phyloP scores from a whole-genome alignment of 495 filamentous ascomycete species.

The Aspergillus sclerotioniger region DNA sequence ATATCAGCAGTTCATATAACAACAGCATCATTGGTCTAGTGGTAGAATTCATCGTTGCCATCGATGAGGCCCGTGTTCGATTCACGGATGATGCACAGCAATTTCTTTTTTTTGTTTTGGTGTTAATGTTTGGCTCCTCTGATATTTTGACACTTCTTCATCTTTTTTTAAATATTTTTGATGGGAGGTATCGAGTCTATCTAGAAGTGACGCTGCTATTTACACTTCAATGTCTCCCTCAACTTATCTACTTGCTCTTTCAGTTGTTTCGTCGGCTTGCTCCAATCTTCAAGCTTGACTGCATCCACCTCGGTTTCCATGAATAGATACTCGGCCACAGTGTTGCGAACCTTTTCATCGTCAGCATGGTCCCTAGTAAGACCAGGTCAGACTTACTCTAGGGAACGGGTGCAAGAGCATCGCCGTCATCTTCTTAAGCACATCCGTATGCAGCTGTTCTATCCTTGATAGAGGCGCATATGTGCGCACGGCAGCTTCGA shows the following conservation, averaged over 20 bases:
- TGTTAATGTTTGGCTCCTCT: no score
- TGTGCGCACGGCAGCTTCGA: slow-evolving; percentile 73
- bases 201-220: slow-evolving; percentile 7
- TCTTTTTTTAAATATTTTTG: slow-evolving; percentile 9
- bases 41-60: slow-evolving; percentile 61
- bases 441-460: slow-evolving; percentile 38
- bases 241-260: slow-evolving; percentile 38
- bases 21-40: slow-evolving; percentile 56
- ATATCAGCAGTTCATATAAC: no score
- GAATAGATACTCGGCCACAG: slow-evolving; percentile 39
- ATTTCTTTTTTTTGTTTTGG: slow-evolving; percentile 24
- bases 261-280: slow-evolving; percentile 36
- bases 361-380: background rate
- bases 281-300: slow-evolving; percentile 43
- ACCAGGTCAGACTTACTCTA: slow-evolving; percentile 39
- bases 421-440: slow-evolving; percentile 52
- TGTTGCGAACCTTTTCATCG: slow-evolving; percentile 33
- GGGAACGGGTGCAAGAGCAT: slow-evolving; percentile 67
- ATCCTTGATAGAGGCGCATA: slow-evolving; percentile 64
- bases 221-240: slow-evolving; percentile 18
- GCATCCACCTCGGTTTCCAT: slow-evolving; percentile 33
- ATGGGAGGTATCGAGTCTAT: background rate
- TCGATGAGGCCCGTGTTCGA: slow-evolving; percentile 60
- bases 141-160: no score
- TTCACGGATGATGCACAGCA: slow-evolving; percentile 53